Evolutionary conservation across 78 protist species (phyloP).

Genomic region (Dictyostelium citrinum): DNA sequence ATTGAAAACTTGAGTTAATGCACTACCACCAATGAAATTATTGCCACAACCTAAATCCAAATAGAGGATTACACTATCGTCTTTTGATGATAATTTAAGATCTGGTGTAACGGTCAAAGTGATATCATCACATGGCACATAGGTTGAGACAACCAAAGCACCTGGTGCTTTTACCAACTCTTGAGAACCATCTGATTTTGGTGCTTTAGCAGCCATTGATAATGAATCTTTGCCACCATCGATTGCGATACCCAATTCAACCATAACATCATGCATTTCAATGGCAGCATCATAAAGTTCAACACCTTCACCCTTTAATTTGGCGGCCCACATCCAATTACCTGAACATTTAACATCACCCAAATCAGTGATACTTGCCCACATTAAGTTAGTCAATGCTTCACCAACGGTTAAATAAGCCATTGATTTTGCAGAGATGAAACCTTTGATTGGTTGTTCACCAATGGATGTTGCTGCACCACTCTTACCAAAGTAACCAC

Average conservation of each 20-base stretch:
- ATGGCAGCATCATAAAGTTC: slow-evolving; percentile 88
- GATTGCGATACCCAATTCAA: slow-evolving; percentile 83
- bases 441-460: slow-evolving; percentile 94
- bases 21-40: slow-evolving; percentile 89
- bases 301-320: slow-evolving; percentile 91
- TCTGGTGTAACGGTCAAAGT: slow-evolving; percentile 91
- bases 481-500: slow-evolving; percentile 38
- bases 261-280: slow-evolving; percentile 86
- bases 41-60: slow-evolving; percentile 83
- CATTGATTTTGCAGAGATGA: slow-evolving; percentile 84
- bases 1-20: slow-evolving; percentile 86
- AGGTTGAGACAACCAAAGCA: slow-evolving; percentile 88
- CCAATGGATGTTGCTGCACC: slow-evolving; percentile 86
- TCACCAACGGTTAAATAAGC: slow-evolving; percentile 93
- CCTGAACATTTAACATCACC: slow-evolving; percentile 84
- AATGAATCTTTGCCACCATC: slow-evolving; percentile 96
- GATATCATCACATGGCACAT: slow-evolving; percentile 87
- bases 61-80: slow-evolving; percentile 62
- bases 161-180: slow-evolving; percentile 88
- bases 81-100: slow-evolving; percentile 63
- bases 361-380: slow-evolving; percentile 68
- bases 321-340: slow-evolving; percentile 97
- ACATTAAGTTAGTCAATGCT: slow-evolving; percentile 91
- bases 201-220: slow-evolving; percentile 91
- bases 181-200: background rate